Percentiles rank a stretch among this genome's conserved stretches.
Conservation (phyloP, 179 eudicot genomes). For the Amaranthus tricolor region DNA sequence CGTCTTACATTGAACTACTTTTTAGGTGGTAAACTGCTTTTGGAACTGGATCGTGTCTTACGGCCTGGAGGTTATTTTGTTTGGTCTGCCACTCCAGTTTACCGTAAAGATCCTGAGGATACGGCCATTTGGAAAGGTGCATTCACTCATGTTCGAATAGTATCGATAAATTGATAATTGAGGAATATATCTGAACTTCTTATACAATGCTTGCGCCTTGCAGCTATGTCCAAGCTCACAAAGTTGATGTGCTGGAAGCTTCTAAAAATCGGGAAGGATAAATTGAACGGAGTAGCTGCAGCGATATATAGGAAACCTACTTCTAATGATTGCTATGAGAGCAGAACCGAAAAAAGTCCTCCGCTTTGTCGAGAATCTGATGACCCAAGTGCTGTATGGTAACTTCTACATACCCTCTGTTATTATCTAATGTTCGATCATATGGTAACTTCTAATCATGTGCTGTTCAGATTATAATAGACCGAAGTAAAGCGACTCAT, state of each 20-base stretch:
- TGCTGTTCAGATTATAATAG: no score
- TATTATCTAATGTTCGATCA: background rate
- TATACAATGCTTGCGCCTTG: background rate
- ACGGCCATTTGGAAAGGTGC: conserved; percentile 47
- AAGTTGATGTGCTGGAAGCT: conserved; percentile 56
- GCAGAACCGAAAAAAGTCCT: conserved; percentile 31
- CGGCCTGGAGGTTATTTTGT: conserved; percentile 53
- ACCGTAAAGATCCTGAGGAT: conserved; percentile 38
- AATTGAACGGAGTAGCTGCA: conserved; percentile 36
- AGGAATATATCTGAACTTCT: background rate
- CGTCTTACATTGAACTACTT: conserved; percentile 3
- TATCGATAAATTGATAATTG: background rate
- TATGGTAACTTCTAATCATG: no score
- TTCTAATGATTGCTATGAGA: conserved; percentile 45
- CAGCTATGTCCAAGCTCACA: conserved; percentile 49
- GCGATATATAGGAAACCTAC: conserved; percentile 48
- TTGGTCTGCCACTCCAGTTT: conserved; percentile 56
- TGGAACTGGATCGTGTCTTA: conserved; percentile 46
- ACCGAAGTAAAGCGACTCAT: no score
- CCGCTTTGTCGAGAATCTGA: conserved; percentile 51
- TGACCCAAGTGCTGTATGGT: conserved; percentile 46
- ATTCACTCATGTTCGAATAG: background rate
- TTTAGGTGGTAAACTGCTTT: conserved; percentile 47
- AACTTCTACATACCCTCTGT: conserved; percentile 4
- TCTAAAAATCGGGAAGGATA: conserved; percentile 42